Evolutionary conservation across 768 basidiomycete genomes (phyloP).

Genomic region (Hygrocybe coccinea): DNA sequence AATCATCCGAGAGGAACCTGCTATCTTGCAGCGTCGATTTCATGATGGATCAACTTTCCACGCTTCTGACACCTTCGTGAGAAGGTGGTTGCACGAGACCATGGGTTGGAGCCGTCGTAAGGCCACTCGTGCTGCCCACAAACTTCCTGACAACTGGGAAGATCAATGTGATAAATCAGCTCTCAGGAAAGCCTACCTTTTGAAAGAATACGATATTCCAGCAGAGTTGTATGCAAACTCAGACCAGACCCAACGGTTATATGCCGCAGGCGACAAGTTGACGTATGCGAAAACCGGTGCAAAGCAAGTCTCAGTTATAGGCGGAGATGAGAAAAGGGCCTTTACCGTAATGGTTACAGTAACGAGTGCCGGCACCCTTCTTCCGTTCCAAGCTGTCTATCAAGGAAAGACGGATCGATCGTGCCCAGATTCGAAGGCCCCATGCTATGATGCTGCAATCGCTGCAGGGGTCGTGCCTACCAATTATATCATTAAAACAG

Average conservation of each 20-base stretch:
- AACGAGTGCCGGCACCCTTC: conserved; percentile 20
- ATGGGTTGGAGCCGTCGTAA: conserved; percentile 16
- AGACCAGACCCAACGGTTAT: conserved; percentile 33
- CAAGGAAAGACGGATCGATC: conserved; percentile 21
- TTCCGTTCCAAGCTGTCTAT: conserved; percentile 35
- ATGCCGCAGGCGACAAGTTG: conserved; percentile 24
- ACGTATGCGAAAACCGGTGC: conserved; percentile 21
- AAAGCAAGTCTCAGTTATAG: conserved; percentile 24
- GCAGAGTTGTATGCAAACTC: conserved; percentile 28
- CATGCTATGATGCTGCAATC: conserved; percentile 17
- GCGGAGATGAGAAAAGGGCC: conserved; percentile 36
- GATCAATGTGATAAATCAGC: conserved; percentile 16
- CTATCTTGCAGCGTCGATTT: conserved; percentile 7
- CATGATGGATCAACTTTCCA: conserved; percentile 17
- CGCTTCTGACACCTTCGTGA: conserved; percentile 21
- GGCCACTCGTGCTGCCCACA: conserved; percentile 15
- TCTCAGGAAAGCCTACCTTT: conserved; percentile 15
- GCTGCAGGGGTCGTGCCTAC: no score
- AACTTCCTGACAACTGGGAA: conserved; percentile 21
- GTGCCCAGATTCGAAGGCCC: conserved; percentile 13
- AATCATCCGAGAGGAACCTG: conserved; percentile 7
- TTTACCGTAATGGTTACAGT: conserved; percentile 33
- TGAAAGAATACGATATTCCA: conserved; percentile 31
- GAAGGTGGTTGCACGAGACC: conserved; percentile 21
- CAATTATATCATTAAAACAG: no score